Evolutionary conservation across 345 rosid genomes (phyloP), one percentile per base, ranked within the genome.

Genomic region (Eucalyptus rudis): DNA sequence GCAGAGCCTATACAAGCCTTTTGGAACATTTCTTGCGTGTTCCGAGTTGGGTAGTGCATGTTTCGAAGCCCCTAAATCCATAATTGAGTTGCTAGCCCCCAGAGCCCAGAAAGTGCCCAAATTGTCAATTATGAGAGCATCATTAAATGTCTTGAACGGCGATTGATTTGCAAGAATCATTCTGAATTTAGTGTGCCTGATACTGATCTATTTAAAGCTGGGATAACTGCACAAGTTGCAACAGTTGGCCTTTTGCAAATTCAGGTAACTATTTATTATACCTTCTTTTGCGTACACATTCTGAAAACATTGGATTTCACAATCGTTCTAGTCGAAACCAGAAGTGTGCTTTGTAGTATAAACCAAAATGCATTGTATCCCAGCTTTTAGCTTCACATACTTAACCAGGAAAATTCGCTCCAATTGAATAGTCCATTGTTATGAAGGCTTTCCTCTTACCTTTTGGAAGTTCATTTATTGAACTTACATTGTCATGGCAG

Each of bases 11-110:
- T 94, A 90, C 90, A 92, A 27, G 88, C 95, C 97, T 54, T 95
- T 95, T 87, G 97, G 98, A 68, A 92, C 93, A 49, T 95, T 89
- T 92, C 88, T 96, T 49, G 88, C 95, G 45, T 94, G 94, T 84
- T 90, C 92, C 45, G 90, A 86, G 17, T 79, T 49, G 15, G 91
- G 94, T 20, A 88, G 88, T 68, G 40, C 94, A 4, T 95, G 95
- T 84, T 90, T 92, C 27, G 95, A 96, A 7, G 94, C 94, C 88
- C 92, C 95, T 6, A 93, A 91, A 16, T 88, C 91, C 9, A 92
- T 93, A 56, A 52, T 29, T 29, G 83, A 88, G 84, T 81, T 94
- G 88, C 89, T 94, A 19, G 49, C 19, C 62, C 89, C 52, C 43
- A 89, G 88, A 84, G 86, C 47, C 4, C 6, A 20, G 44, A 90